Percentiles rank a stretch among this genome's conserved stretches.
Conservation (phyloP, 352 stramenopile genomes). For the Phytophthora aleatoria region DNA sequence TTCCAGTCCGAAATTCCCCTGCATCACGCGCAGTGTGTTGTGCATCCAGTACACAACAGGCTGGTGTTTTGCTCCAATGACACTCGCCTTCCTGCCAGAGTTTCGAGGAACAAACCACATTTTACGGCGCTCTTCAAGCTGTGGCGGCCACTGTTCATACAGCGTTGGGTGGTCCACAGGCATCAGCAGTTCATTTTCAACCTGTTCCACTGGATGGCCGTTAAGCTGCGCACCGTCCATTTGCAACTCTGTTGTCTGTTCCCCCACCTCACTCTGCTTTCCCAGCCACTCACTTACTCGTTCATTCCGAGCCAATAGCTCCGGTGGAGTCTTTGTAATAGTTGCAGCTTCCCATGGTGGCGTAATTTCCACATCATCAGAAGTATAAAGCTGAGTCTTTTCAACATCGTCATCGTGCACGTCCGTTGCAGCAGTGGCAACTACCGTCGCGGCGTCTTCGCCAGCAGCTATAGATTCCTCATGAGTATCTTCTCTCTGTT, state of each 20-base stretch:
- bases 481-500: neutral
- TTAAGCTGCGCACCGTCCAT: neutral
- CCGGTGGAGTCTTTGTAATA: slow-evolving; percentile 24
- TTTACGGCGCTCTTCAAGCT: slow-evolving; percentile 50
- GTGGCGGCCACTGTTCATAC: slow-evolving; percentile 50
- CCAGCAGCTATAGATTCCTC: neutral
- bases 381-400: slow-evolving; percentile 10
- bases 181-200: slow-evolving; percentile 4
- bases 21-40: slow-evolving; percentile 55
- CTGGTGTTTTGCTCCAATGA: slow-evolving; percentile 6
- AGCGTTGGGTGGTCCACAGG: slow-evolving; percentile 25
- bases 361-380: neutral
- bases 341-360: slow-evolving; percentile 19
- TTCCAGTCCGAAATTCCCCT: slow-evolving; percentile 71
- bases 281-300: slow-evolving; percentile 33
- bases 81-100: slow-evolving; percentile 12
- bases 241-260: neutral
- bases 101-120: slow-evolving; percentile 41
- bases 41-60: slow-evolving; percentile 78
- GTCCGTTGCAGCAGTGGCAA: neutral
- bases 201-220: slow-evolving; percentile 2
- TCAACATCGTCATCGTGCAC: slow-evolving; percentile 10
- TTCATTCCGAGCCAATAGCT: slow-evolving; percentile 31
- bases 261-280: slow-evolving; percentile 6
- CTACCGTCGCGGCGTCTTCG: neutral